Base-by-base conservation (phyloP, 345 rosid species). In the Eucalyptus globulus region DNA sequence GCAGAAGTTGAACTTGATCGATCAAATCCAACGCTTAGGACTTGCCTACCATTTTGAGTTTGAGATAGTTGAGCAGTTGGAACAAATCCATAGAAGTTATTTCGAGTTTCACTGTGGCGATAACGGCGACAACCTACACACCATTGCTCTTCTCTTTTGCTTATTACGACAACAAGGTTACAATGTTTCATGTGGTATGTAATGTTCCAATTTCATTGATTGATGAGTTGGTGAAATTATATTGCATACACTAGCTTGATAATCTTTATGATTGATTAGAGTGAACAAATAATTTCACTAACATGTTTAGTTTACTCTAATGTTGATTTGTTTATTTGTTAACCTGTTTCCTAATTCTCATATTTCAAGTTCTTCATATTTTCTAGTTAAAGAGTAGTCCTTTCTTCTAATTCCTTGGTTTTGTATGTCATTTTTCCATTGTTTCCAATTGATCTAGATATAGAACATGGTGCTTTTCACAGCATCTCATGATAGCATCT, bases 91-190 rank as follows among this genome's bases (percentile, higher is more conserved):
- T 49, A 19, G 88, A 12, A 44, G 44, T 17, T 60, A 31, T 27
- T 53, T 31, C 6, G 45, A 37, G n/a, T 24, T 3, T 17, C n/a
- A 58, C 9, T 9, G 50, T 2, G 49, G 22, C 6, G 56, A 85
- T 37, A n/a, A 88, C 3, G 34, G 54, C 4, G 34, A 22, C 40
- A 88, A 89, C 50, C 92, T 93, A 5, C 67, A 86, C 49, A 50
- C 47, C 3, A 43, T 81, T 47, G 80, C 93, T 14, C 90, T 92
- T 44, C 87, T 45, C 19, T 92, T 92, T 53, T 89, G 94, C 16
- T 83, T 92, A 11, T 90, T 92, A 17, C 90, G 93, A n/a, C 91
- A 92, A 45, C 89, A 91, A 21, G 93, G 92, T 34, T 80, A 86
- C 5, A 27, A 15, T 44, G 69, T 83, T 86, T 87, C 90, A 12